Evolutionary conservation across 352 stramenopile species (phyloP).

Genomic region (Phytophthora meadii): DNA sequence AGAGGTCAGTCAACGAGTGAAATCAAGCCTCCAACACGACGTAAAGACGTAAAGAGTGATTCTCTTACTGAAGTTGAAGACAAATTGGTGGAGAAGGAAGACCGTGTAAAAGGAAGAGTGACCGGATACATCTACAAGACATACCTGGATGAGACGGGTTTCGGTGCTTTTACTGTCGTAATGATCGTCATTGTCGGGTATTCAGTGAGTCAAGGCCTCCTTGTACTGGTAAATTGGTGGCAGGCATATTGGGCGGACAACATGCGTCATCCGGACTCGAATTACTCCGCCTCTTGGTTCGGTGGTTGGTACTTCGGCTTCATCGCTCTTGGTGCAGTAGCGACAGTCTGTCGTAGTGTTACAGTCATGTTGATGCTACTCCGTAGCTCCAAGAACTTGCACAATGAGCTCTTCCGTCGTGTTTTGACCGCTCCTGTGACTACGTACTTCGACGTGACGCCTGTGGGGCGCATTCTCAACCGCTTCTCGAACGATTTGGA

Average conservation of each 20-base stretch:
- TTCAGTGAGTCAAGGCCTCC: slow-evolving; percentile 31
- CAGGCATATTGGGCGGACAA: slow-evolving; percentile 45
- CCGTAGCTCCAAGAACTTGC: slow-evolving; percentile 37
- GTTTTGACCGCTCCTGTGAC: slow-evolving; percentile 53
- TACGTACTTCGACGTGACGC: slow-evolving; percentile 64
- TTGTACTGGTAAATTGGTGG: slow-evolving; percentile 49
- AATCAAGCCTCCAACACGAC: background rate
- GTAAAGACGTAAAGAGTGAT: slow-evolving; percentile 2
- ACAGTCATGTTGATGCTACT: slow-evolving; percentile 34
- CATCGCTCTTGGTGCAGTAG: slow-evolving; percentile 33
- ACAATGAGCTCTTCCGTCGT: slow-evolving; percentile 45
- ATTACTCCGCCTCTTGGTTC: slow-evolving; percentile 27
- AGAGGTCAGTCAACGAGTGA: slow-evolving; percentile 1
- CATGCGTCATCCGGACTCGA: slow-evolving; percentile 13
- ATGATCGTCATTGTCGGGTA: slow-evolving; percentile 20
- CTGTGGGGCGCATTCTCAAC: slow-evolving; percentile 59
- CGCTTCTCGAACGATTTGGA: slow-evolving; percentile 67
- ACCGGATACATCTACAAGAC: slow-evolving; percentile 32
- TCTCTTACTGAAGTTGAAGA: background rate
- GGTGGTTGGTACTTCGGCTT: slow-evolving; percentile 49
- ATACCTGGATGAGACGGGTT: slow-evolving; percentile 44
- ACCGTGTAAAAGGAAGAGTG: slow-evolving; percentile 42
- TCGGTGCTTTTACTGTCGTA: slow-evolving; percentile 25
- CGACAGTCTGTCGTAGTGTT: slow-evolving; percentile 31
- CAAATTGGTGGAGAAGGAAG: slow-evolving; percentile 34